Base-by-base conservation (phyloP, 1,284 basidiomycete genomes). In the Ustilago bromivora region DNA sequence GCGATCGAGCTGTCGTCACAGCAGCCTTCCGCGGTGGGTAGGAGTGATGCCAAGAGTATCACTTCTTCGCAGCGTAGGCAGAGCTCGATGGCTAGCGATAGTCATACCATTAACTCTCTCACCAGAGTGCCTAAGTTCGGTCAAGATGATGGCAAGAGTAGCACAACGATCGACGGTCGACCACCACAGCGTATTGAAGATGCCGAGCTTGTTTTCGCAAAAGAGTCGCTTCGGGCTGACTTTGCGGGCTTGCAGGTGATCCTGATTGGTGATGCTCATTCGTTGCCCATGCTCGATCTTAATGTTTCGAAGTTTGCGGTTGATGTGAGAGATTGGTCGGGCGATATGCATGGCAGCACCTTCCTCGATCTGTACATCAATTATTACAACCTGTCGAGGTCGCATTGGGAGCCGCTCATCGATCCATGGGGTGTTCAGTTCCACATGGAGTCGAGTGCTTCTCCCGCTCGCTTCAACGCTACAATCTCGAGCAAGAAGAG, bases 351-450 rank as follows among this genome's bases (percentile, higher is more conserved):
- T 12, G 64, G 70, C 38, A 69, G 73, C 47, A 74, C 81, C 17
- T 73, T 79, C 60, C 59, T 82, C 32, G 62, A 92, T 91, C 4
- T 93, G 92, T 91, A 92, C 62, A 92, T 98, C 85, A 95, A 92
- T 78, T 99, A 97, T 85, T 99, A 95, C 93, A 99, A 99, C 87
- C 88, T 99, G 62, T 92, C 93, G 34, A 96, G 98, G 84, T 99
- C 97, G 55, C 95, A 99, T 84, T 99, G 97, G 94, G 97, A 99
- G 87, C 97, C 98, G n/a, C 88, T 99, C 59, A 94, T 98, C 81
- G 97, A 99, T 85, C 97, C 97, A 1, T 99, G 97, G 96, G 92
- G 91, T 31, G 93, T 98, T 80, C 91, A 92, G 35, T 87, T 94
- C 56, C 74, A 79, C 4, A 84, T 87, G 55, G 83, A 86, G 36